Conservation (phyloP, 2,329 filamentous ascomycete genomes). For the Leptographium procerum region DNA sequence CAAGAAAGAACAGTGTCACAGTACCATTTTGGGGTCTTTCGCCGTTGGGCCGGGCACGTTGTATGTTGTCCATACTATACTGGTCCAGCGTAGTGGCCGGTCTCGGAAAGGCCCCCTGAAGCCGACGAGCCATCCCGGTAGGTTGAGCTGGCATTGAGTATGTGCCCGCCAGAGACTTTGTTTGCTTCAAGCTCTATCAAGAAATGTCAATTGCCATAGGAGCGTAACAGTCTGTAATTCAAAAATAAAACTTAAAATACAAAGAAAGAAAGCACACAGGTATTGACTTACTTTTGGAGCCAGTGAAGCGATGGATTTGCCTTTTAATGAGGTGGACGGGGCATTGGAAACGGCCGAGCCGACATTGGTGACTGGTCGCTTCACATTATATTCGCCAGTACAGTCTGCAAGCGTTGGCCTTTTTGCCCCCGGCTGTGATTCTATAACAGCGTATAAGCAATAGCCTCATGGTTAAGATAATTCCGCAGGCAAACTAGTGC, state of each 20-base stretch:
- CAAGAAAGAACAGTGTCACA: slow-evolving; percentile 15
- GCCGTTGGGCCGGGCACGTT: slow-evolving; percentile 15
- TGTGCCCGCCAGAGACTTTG: not conserved
- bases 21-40: slow-evolving; percentile 27
- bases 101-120: slow-evolving; percentile 27
- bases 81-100: slow-evolving; percentile 26
- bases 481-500: no score
- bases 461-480: not conserved
- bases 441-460: slow-evolving; percentile 20
- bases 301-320: not conserved
- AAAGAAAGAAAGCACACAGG: not conserved
- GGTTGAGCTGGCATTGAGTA: slow-evolving; percentile 20
- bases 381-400: slow-evolving; percentile 37
- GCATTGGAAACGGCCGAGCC: not conserved
- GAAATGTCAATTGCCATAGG: not conserved
- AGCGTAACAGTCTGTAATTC: not conserved
- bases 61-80: slow-evolving; percentile 6
- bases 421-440: slow-evolving; percentile 44
- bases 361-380: not conserved
- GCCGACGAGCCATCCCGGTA: slow-evolving; percentile 30
- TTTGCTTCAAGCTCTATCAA: not conserved
- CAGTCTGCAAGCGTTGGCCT: slow-evolving; percentile 46
- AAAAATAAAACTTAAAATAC: not conserved
- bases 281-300: not conserved
- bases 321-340: not conserved